A percentile compares a stretch with the other conserved stretches of the same genome.
These are phyloP conservation scores for Tricholoma furcatifolium DNA, from an alignment of 768 basidiomycete genomes.

Conservation along the genomic window DNA sequence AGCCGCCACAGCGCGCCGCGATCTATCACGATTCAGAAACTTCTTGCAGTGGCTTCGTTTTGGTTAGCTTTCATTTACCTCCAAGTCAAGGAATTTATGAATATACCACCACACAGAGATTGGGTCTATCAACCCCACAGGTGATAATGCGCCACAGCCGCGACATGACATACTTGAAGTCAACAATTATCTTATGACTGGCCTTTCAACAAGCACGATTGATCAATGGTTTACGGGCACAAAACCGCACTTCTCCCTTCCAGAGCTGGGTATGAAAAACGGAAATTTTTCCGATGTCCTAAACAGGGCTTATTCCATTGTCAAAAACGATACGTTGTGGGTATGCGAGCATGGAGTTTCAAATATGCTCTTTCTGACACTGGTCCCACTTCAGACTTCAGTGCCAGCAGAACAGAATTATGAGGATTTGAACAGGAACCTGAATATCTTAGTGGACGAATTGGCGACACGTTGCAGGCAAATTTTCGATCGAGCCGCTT, in stretches of 20 bases:
- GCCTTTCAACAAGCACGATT: conserved; percentile 65
- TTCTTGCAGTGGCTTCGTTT: conserved; percentile 77
- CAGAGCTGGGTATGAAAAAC: conserved; percentile 44
- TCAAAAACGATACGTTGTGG: conserved; percentile 49
- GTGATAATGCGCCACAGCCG: conserved; percentile 48
- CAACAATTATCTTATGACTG: conserved; percentile 74
- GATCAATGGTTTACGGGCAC: conserved; percentile 81
- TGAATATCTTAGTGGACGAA: conserved; percentile 63
- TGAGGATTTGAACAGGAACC: conserved; percentile 62
- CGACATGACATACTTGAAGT: conserved; percentile 79
- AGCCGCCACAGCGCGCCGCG: conserved; percentile 61
- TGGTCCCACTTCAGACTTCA: conserved; percentile 28
- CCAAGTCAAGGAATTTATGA: conserved; percentile 5
- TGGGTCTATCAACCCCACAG: conserved; percentile 47
- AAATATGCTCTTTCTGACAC: background rate
- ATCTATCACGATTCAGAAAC: conserved; percentile 71
- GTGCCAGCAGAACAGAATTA: conserved; percentile 47
- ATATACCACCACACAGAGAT: conserved; percentile 35
- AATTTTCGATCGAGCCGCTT: conserved; percentile 62
- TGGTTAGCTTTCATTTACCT: conserved; percentile 43
- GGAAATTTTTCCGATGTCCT: conserved; percentile 39
- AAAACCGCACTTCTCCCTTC: conserved; percentile 46
- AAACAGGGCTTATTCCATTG: conserved; percentile 45
- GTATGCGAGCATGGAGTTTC: conserved; percentile 44
- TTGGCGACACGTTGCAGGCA: conserved; percentile 58